phyloP scores from a whole-genome alignment of 169 alveolate genomes.

The Nephromyces sp. region DNA sequence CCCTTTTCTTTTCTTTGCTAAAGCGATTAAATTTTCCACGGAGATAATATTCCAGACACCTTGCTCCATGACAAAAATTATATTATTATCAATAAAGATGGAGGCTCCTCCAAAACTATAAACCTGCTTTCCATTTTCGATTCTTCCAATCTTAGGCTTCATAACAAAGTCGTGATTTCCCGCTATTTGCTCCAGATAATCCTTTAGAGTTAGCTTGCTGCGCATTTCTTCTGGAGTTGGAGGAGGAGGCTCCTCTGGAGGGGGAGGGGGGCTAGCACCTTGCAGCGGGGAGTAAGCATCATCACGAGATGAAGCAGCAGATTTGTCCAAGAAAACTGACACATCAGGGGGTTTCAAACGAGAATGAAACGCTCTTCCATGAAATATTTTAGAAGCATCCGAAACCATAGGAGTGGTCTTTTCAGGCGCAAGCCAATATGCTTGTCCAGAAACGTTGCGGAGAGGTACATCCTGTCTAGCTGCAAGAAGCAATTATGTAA shows the following conservation, averaged over 20 bases:
- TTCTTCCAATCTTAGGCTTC: conserved; percentile 20
- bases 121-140: conserved; percentile 29
- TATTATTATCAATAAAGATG: background rate
- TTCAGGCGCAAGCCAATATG: too few relatives aligned
- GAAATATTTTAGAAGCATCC: too few relatives aligned
- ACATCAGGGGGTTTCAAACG: too few relatives aligned
- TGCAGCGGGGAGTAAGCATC: background rate
- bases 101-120: conserved; percentile 4
- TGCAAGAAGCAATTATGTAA: too few relatives aligned
- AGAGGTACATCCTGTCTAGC: too few relatives aligned
- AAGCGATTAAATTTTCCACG: background rate
- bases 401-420: too few relatives aligned
- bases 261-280: conserved; percentile 1
- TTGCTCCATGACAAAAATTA: background rate
- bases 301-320: too few relatives aligned
- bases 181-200: conserved; percentile 20
- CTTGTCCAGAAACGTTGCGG: too few relatives aligned
- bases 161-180: conserved; percentile 1
- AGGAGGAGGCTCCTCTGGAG: conserved; percentile 9
- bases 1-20: too few relatives aligned
- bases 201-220: background rate
- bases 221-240: background rate
- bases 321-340: too few relatives aligned
- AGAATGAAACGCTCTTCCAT: too few relatives aligned
- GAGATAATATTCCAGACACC: background rate